Base-by-base conservation (phyloP, 208 protist species). In the Endotrypanum monterogeii region DNA sequence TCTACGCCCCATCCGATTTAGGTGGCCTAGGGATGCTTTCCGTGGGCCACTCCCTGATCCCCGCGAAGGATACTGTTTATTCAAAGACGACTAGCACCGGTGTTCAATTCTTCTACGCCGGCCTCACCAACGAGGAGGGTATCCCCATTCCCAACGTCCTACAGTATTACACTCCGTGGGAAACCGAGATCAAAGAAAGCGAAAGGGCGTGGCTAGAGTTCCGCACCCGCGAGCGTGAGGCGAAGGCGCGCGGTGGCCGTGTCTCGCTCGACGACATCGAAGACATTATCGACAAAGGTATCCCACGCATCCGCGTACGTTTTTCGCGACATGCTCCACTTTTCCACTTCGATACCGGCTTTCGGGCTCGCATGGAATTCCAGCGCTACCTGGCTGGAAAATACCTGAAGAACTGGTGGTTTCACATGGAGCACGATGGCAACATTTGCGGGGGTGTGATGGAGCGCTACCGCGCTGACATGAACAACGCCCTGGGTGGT, bases 391-490 rank as follows among this genome's bases (percentile, higher is more conserved):
- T 99, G 82, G 84, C 99, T 11, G 88, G 99, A 37, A 98, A 98
- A 77, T 93, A 97, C 67, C 99, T 99, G 76, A 99, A 99, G 71
- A 99, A 99, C 87, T 99, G 98, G 98, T 99, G 99, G 99, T 99
- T 99, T 62, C 98, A 99, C 93, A 92, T 96, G 76, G 89, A 98
- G 68, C 98, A 99, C 82, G 99, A 99, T 89, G 99, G 99, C 79
- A 99, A 99, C 86, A 95, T 99, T 62, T 95, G 88, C 82, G 99
- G 99, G 93, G 99, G 99, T 80, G 93, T 97, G 70, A 92, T 99
- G 30, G 99, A 99, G 92, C 99, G 99, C 85, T 99, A 99, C 94
- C 93, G 99, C 39, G 99, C 99, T 11, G 99, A 99, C 91, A 99
- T 99, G 89, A 99, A 99, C 91, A 99, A 99, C 85, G 98, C 99